Evolutionary conservation across 768 basidiomycete species (phyloP), one percentile per base, ranked within the genome.

Genomic region (Krasilnikovozyma curviuscula): DNA sequence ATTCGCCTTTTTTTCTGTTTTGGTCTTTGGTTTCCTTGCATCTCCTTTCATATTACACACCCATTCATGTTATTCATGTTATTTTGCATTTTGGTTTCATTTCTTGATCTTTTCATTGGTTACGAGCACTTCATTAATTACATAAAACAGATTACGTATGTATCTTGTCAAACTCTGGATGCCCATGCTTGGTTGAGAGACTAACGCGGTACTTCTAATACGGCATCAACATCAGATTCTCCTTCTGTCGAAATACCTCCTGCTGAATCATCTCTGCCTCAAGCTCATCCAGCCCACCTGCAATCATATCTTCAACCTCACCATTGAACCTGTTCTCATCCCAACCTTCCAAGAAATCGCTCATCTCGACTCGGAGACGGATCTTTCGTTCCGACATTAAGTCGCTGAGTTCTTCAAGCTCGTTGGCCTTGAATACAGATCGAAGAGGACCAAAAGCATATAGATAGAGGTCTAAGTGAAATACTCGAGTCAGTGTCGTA

Each of bases 371-470:
- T 5, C 63, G 55, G 0, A 66, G 39, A 4, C 67, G 56, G 7
- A 69, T 49, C 1, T 64, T 63, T 28, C 66, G 61, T 50, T 66
- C 65, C 6, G 63, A 54, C 54, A 69, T 64, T 16, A 66, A 54
- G 31, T 65, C 59, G 19, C 63, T 53, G 53, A 66, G 63, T 32
- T 63, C 61, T 40, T 61, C 56, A 16, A 65, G 57, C 41, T 69
- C 67, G 23, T 53, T 55, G n/a, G 58, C 46, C 5, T 63, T 57
- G 49, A 64, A 68, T 31, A 55, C 53, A 0, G 61, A 45, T 14
- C 65, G 58, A 3, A 69, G 55, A 0, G 61, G 56, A 0, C 59
- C 50, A 49, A 67, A 69, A 6, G 67, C 63, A 9, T 65, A 53
- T 6, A 69, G 55, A 52, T 67, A 67, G 32, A 69, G 55, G 5